Evolutionary conservation across 305 asterid genomes (phyloP).

Genomic region (Fraxinus greggii): DNA sequence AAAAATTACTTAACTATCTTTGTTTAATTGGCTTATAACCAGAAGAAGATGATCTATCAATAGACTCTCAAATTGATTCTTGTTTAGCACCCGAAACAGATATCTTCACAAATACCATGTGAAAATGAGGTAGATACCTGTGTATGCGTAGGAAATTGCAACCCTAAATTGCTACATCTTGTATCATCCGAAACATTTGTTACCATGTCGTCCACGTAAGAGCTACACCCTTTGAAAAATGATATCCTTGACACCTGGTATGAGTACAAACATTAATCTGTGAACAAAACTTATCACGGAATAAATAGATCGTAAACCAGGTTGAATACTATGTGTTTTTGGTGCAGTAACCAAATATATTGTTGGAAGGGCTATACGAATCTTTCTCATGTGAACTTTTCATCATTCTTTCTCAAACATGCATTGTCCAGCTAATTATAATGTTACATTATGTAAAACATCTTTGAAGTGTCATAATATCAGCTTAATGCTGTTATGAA

Average conservation of each 20-base stretch:
- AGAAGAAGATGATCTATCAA: background rate
- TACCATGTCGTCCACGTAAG: background rate
- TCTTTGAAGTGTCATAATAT: background rate
- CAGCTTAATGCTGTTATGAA: background rate
- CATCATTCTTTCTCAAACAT: background rate
- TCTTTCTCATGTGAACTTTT: background rate
- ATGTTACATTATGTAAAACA: background rate
- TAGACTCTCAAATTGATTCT: background rate
- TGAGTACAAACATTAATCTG: background rate
- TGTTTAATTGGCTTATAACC: background rate
- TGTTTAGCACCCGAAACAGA: background rate
- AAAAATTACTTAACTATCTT: background rate
- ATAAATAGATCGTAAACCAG: background rate
- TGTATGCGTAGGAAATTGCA: background rate
- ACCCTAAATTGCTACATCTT: background rate
- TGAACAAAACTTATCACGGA: background rate
- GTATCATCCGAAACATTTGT: background rate
- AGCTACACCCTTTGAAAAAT: background rate
- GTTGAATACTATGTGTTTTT: background rate
- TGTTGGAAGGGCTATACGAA: background rate
- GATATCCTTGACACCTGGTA: background rate
- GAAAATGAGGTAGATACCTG: background rate
- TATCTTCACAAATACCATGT: background rate
- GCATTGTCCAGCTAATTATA: background rate
- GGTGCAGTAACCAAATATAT: background rate